phyloP scores from a whole-genome alignment of 306 rosid genomes.

The Vigna reflexopilosa region DNA sequence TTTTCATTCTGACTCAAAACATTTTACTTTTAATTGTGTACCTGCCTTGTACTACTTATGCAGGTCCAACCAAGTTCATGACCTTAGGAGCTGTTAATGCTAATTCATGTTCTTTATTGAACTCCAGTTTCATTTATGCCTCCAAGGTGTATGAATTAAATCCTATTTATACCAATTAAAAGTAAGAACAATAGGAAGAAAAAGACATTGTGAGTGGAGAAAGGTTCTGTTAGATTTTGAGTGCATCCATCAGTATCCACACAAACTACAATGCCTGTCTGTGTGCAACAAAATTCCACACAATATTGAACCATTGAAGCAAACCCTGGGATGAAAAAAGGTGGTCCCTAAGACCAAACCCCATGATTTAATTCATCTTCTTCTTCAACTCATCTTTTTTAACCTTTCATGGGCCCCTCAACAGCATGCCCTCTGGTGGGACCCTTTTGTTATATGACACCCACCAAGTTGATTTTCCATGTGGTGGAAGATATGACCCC shows the following conservation, averaged over 20 bases:
- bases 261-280: conserved; percentile 52
- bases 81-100: not conserved
- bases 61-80: not conserved
- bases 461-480: conserved; percentile 48
- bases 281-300: conserved; percentile 46
- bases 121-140: conserved; percentile 6
- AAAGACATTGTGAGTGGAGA: not conserved
- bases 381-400: conserved; percentile 48
- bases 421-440: conserved; percentile 67
- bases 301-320: conserved; percentile 55
- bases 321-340: conserved; percentile 50
- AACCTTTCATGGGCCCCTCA: conserved; percentile 50
- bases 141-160: conserved; percentile 9
- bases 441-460: conserved; percentile 48
- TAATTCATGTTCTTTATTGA: not conserved
- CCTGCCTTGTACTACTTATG: conserved; percentile 4
- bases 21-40: conserved; percentile 29
- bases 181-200: not conserved
- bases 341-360: conserved; percentile 63
- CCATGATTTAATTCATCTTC: conserved; percentile 49
- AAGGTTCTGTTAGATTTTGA: conserved; percentile 40
- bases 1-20: not conserved
- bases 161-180: not conserved
- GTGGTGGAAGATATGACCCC: conserved; percentile 53
- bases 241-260: conserved; percentile 53